phyloP scores from a whole-genome alignment of 768 basidiomycete species.

The Plicaturopsis crispa region DNA sequence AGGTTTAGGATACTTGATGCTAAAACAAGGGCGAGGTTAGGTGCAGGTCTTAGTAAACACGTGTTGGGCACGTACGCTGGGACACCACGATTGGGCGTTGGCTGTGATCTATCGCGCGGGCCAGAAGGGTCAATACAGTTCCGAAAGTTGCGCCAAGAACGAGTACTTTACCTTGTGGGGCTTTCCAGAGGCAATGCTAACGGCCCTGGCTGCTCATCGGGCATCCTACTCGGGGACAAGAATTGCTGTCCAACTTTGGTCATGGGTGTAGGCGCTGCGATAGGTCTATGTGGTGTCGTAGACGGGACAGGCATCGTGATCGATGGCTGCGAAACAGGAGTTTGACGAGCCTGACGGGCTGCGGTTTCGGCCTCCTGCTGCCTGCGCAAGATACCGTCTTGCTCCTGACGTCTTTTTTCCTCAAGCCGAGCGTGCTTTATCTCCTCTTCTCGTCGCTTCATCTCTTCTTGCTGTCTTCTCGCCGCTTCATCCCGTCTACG shows the following conservation, averaged over 20 bases:
- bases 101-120: neutral
- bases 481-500: conserved; percentile 19
- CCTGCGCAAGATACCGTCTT: conserved; percentile 47
- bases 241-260: no score
- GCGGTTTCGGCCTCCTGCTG: conserved; percentile 54
- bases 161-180: conserved; percentile 48
- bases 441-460: conserved; percentile 39
- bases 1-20: conserved; percentile 40
- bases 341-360: conserved; percentile 35
- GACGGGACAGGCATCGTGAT: no score
- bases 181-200: conserved; percentile 56
- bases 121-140: conserved; percentile 1
- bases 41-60: no score
- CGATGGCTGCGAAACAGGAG: conserved; percentile 18
- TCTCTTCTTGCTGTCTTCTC: conserved; percentile 35
- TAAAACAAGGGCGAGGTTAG: no score
- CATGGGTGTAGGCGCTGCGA: no score
- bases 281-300: no score
- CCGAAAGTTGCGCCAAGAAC: conserved; percentile 20
- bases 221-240: no score
- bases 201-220: no score
- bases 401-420: conserved; percentile 40
- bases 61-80: no score
- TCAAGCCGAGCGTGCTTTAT: conserved; percentile 26
- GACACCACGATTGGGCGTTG: conserved; percentile 3